A percentile compares a stretch with the other conserved stretches of the same genome.
These are phyloP conservation scores for Orbilia javanica DNA, from an alignment of 2,329 filamentous ascomycete species.

Conservation along the genomic window DNA sequence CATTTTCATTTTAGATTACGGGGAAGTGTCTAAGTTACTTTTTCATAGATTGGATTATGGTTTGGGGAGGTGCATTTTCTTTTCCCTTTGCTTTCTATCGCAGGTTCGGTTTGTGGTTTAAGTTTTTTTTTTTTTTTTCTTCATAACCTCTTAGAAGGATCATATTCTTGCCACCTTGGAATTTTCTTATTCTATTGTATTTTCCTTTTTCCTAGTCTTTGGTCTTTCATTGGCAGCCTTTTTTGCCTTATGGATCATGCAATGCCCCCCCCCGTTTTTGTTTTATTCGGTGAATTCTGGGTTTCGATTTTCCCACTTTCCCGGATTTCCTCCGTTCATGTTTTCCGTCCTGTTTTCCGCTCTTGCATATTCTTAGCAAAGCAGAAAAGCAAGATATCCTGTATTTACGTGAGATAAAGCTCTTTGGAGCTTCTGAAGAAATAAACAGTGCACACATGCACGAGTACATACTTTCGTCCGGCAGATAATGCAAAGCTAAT, in stretches of 20 bases:
- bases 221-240: conserved; percentile 14
- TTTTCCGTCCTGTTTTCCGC: conserved; percentile 19
- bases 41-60: conserved; percentile 53
- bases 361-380: conserved; percentile 16
- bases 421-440: neutral
- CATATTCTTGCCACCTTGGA: conserved; percentile 65
- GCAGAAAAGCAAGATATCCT: conserved; percentile 51
- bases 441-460: conserved; percentile 25
- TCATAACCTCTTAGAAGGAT: conserved; percentile 63
- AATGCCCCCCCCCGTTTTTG: conserved; percentile 28
- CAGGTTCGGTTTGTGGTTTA: conserved; percentile 60
- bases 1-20: conserved; percentile 46
- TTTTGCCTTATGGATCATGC: conserved; percentile 22
- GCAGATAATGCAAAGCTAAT: neutral
- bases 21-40: conserved; percentile 37
- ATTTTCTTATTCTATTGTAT: too few relatives aligned
- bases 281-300: conserved; percentile 14
- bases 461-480: conserved; percentile 4
- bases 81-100: conserved; percentile 61
- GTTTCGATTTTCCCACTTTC: conserved; percentile 7
- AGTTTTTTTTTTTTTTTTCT: too few relatives aligned
- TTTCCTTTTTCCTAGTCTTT: conserved; percentile 61
- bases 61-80: conserved; percentile 53
- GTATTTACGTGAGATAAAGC: conserved; percentile 41
- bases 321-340: conserved; percentile 5